Percentiles rank a stretch among this genome's conserved stretches.
Conservation (phyloP, 352 stramenopile species). For the Pythium sukuiense region DNA sequence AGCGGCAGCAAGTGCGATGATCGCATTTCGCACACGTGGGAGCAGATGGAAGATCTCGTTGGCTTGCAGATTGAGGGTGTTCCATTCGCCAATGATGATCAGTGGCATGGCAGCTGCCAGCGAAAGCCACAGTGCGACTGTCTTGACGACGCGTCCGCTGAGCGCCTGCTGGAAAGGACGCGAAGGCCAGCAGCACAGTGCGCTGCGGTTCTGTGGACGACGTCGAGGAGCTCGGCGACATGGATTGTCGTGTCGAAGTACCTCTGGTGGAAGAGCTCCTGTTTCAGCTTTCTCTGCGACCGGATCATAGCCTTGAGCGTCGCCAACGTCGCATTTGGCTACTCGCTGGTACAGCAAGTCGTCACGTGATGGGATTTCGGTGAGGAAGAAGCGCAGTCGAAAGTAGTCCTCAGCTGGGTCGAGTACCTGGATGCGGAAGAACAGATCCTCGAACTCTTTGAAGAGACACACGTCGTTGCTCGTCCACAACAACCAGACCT, state of each 20-base stretch:
- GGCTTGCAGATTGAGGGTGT: slow-evolving; percentile 11
- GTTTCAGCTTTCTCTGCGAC: neutral
- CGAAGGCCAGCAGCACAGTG: slow-evolving; percentile 22
- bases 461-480: slow-evolving; percentile 31
- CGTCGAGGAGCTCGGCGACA: neutral
- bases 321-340: slow-evolving; percentile 9
- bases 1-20: slow-evolving; percentile 14
- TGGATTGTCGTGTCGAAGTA: slow-evolving; percentile 1
- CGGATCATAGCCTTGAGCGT: neutral
- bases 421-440: slow-evolving; percentile 26
- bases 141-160: slow-evolving; percentile 2
- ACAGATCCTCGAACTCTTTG: slow-evolving; percentile 36
- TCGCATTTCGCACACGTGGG: slow-evolving; percentile 14
- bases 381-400: slow-evolving; percentile 30
- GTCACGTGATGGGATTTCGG: slow-evolving; percentile 16
- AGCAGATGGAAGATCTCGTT: slow-evolving; percentile 23
- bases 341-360: slow-evolving; percentile 27
- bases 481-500: slow-evolving; percentile 35
- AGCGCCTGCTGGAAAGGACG: slow-evolving; percentile 29
- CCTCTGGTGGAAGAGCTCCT: neutral
- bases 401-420: slow-evolving; percentile 32
- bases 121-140: slow-evolving; percentile 6
- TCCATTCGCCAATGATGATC: slow-evolving; percentile 28
- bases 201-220: slow-evolving; percentile 21
- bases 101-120: slow-evolving; percentile 10